Base-by-base conservation (phyloP, 1,139 yeast species). In the Taphrina confusa region DNA sequence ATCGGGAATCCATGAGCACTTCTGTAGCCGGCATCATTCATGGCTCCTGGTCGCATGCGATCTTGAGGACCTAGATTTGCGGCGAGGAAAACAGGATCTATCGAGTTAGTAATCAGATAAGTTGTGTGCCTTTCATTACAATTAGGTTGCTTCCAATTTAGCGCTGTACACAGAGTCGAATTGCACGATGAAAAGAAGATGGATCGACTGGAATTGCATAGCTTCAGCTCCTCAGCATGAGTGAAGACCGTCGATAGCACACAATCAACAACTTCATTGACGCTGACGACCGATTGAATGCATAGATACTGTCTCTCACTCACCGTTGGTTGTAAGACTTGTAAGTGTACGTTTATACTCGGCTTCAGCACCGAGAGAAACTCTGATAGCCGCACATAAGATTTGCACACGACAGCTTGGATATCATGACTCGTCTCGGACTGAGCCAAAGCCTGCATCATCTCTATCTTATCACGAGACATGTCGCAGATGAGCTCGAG, bases 131-230 rank as follows among this genome's bases (percentile, higher is more conserved):
- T 49, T 12, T 20, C 97, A 0, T 98, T 97, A 73, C 87, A 92
- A 72, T 91, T 92, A 3, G 98, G 98, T 73, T 92, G 98, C 73
- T 92, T 92, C 98, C 98, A 92, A 72, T 92, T 92, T 67, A 92
- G 76, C 54, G 89, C 87, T 18, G 96, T 89, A 73, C 98, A 92
- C 18, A 90, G 88, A 55, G 84, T 81, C 31, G 96, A 87, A 72
- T 90, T 90, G 55, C 89, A 82, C 0, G 97, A 88, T 16, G 95
- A 82, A 72, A 92, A 87, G 5, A 91, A 83, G 34, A 92, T 34
- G 22, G 66, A 63, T 9, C 66, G 56, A 27, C 63, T 57, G 5
- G 56, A 52, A 11, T 25, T n/a, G 22, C 30, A 9, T 4, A 27
- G 36, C 33, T 55, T 44, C 28, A 40, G 51, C 5, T 36, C 42